phyloP scores from a whole-genome alignment of 495 filamentous ascomycete species.

The Sporormia fimetaria region DNA sequence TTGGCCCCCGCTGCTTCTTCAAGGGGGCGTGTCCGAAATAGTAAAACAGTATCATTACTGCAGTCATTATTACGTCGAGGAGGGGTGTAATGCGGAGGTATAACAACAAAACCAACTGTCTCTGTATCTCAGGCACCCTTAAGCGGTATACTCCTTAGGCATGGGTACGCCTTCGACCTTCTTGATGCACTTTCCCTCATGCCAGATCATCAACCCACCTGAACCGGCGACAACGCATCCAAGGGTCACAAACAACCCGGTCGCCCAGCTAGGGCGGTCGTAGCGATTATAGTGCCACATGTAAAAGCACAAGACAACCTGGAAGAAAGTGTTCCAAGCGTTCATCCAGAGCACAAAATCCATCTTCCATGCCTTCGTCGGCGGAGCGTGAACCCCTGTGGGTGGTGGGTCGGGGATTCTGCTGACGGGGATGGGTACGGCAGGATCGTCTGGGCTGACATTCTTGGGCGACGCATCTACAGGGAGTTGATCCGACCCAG shows the following conservation, averaged over 20 bases:
- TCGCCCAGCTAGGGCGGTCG: slow-evolving; percentile 59
- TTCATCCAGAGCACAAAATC: slow-evolving; percentile 70
- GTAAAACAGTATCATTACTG: too few relatives aligned
- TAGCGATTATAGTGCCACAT: slow-evolving; percentile 69
- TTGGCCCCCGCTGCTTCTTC: too few relatives aligned
- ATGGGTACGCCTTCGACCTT: slow-evolving; percentile 48
- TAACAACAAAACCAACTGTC: neutral
- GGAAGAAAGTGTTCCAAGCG: slow-evolving; percentile 64
- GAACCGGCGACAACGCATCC: slow-evolving; percentile 55
- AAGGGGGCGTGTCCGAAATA: too few relatives aligned
- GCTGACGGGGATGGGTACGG: slow-evolving; percentile 45
- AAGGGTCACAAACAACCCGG: slow-evolving; percentile 60
- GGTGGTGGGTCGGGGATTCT: slow-evolving; percentile 46
- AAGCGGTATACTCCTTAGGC: slow-evolving; percentile 4
- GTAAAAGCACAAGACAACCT: slow-evolving; percentile 54
- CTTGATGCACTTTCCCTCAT: slow-evolving; percentile 50
- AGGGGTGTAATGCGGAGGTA: too few relatives aligned
- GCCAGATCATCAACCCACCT: slow-evolving; percentile 57
- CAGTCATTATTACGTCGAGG: too few relatives aligned
- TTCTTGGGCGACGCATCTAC: neutral
- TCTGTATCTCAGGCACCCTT: neutral
- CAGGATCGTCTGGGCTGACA: slow-evolving; percentile 29
- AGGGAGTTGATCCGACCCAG: slow-evolving; percentile 38
- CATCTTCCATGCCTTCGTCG: slow-evolving; percentile 61
- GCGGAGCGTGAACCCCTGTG: slow-evolving; percentile 53